A percentile compares a stretch with the other conserved stretches of the same genome.
Evolutionary conservation across 2,329 filamentous ascomycete genomes (phyloP).

Genomic region (Diaporthe australafricana): DNA sequence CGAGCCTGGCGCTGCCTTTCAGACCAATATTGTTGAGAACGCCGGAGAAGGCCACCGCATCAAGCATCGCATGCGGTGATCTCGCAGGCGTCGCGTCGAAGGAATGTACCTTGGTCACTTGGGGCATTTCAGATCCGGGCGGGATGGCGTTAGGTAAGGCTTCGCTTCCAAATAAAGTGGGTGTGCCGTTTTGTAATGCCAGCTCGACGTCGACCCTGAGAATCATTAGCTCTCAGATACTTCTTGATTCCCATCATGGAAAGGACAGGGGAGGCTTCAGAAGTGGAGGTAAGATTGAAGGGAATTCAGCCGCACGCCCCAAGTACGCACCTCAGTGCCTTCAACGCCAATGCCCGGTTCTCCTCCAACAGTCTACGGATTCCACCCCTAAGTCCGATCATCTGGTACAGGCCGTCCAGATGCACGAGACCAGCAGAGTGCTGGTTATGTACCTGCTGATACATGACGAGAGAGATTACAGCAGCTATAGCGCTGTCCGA

Average conservation of each 20-base stretch:
- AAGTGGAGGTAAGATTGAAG: background rate
- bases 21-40: background rate
- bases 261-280: background rate
- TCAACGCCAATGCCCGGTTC: background rate
- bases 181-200: background rate
- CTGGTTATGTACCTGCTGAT: background rate
- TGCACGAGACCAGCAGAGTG: background rate
- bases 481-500: background rate
- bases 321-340: background rate
- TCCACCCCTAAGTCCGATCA: background rate
- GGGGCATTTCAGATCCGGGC: background rate
- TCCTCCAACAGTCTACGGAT: background rate
- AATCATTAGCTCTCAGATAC: background rate
- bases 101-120: background rate
- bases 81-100: background rate
- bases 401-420: background rate
- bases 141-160: background rate
- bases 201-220: background rate
- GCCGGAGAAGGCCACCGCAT: background rate
- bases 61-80: background rate
- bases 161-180: background rate
- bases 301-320: background rate
- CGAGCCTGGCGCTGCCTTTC: background rate
- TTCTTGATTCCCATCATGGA: background rate
- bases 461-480: background rate